These are phyloP conservation scores for Alopecurus myosuroides DNA, from an alignment of 176 grass and related monocot genomes.

Conservation along the genomic window DNA sequence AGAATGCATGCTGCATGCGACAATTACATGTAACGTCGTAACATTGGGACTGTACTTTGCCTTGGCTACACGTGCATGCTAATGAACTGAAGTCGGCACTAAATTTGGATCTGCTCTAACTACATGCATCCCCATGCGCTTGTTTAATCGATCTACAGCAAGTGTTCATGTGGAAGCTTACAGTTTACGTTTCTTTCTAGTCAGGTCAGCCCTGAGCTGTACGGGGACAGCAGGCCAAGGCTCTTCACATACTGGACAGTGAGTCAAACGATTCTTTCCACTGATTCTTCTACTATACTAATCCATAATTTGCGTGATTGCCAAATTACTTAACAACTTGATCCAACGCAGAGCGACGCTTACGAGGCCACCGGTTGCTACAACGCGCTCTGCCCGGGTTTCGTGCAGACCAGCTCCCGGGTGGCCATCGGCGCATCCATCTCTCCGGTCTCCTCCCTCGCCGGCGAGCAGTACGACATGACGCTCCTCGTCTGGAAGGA, in stretches of 20 bases:
- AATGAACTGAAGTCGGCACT: background rate
- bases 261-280: slow-evolving; percentile 4
- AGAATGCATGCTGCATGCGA: background rate
- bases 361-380: slow-evolving; percentile 96
- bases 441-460: slow-evolving; percentile 53
- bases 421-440: slow-evolving; percentile 94
- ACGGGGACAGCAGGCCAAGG: slow-evolving; percentile 86
- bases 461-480: slow-evolving; percentile 77
- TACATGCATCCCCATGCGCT: background rate
- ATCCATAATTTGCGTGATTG: background rate
- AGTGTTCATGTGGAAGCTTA: background rate
- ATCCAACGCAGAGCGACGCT: slow-evolving; percentile 65
- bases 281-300: background rate
- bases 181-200: slow-evolving; percentile 70
- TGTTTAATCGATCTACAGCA: background rate
- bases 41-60: background rate
- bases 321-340: background rate
- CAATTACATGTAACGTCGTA: background rate
- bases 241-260: slow-evolving; percentile 99
- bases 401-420: slow-evolving; percentile 74
- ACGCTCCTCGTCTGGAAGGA: slow-evolving; percentile 99
- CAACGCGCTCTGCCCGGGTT: slow-evolving; percentile 85
- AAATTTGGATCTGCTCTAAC: background rate
- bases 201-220: slow-evolving; percentile 99
- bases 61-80: background rate